Conservation (phyloP, 768 basidiomycete genomes). For the Lentinula boryana region DNA sequence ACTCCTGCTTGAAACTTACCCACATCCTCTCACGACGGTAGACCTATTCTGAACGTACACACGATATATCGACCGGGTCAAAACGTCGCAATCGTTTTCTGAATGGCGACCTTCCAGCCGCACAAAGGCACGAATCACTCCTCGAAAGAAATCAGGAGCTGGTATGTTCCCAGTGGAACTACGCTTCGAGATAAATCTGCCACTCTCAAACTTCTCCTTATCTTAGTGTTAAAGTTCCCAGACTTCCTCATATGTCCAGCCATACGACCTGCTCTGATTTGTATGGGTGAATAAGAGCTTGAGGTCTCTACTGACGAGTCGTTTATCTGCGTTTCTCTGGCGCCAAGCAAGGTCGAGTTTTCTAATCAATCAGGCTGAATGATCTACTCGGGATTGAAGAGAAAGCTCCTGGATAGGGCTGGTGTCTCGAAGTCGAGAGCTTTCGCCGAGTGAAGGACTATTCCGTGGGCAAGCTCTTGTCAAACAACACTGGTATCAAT, state of each 20-base stretch:
- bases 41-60: no score
- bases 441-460: background rate
- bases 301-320: slow-evolving; percentile 15
- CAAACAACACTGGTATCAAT: background rate
- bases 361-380: no score
- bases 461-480: background rate
- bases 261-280: slow-evolving; percentile 25
- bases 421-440: background rate
- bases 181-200: background rate
- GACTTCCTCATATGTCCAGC: slow-evolving; percentile 25
- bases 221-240: slow-evolving; percentile 3
- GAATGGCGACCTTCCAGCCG: no score
- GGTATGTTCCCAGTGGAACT: background rate
- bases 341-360: slow-evolving; percentile 13
- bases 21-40: no score
- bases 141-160: no score
- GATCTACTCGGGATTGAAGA: background rate
- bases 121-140: no score
- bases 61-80: background rate
- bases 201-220: background rate
- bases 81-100: background rate
- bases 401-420: background rate
- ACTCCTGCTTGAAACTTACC: no score
- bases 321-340: slow-evolving; percentile 18
- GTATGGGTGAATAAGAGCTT: slow-evolving; percentile 24